Evolutionary conservation across 768 basidiomycete species (phyloP).

Genomic region (Agrocybe chaxingu): DNA sequence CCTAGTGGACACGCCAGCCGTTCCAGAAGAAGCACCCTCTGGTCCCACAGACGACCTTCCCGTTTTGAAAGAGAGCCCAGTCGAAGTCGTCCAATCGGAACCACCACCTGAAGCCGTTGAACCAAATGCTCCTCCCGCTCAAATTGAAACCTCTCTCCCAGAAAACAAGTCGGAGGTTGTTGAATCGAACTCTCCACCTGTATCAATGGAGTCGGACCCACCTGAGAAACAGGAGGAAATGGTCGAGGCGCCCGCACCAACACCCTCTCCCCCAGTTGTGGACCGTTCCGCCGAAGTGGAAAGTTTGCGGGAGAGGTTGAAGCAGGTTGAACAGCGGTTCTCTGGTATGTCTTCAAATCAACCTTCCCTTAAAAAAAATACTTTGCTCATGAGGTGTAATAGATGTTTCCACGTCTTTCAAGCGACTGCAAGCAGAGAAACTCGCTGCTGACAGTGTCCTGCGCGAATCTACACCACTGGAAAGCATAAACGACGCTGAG

Average conservation of each 20-base stretch:
- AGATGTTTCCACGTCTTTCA: slow-evolving; percentile 82
- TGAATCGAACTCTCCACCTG: not conserved
- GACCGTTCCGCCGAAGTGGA: slow-evolving; percentile 40
- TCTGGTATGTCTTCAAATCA: slow-evolving; percentile 41
- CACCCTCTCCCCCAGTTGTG: slow-evolving; percentile 2
- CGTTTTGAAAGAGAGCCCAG: too few species aligned
- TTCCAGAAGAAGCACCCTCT: too few species aligned
- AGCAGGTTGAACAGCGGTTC: slow-evolving; percentile 75
- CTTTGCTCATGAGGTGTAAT: slow-evolving; percentile 7
- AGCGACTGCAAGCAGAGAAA: slow-evolving; percentile 72
- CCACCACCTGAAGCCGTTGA: too few species aligned
- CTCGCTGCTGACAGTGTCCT: slow-evolving; percentile 65
- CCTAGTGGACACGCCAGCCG: too few species aligned
- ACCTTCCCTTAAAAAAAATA: not conserved
- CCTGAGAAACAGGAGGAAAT: not conserved
- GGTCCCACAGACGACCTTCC: too few species aligned
- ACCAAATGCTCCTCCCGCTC: too few species aligned
- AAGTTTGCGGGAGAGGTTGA: slow-evolving; percentile 60
- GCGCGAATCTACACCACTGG: slow-evolving; percentile 66
- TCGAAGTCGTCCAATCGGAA: too few species aligned
- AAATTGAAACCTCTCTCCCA: too few species aligned
- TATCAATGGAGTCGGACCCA: not conserved
- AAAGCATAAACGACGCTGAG: slow-evolving; percentile 59
- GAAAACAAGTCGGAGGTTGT: too few species aligned
- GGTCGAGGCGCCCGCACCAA: not conserved